These are phyloP conservation scores for Crassisporium funariophilum DNA, from an alignment of 768 basidiomycete species.

Conservation along the genomic window DNA sequence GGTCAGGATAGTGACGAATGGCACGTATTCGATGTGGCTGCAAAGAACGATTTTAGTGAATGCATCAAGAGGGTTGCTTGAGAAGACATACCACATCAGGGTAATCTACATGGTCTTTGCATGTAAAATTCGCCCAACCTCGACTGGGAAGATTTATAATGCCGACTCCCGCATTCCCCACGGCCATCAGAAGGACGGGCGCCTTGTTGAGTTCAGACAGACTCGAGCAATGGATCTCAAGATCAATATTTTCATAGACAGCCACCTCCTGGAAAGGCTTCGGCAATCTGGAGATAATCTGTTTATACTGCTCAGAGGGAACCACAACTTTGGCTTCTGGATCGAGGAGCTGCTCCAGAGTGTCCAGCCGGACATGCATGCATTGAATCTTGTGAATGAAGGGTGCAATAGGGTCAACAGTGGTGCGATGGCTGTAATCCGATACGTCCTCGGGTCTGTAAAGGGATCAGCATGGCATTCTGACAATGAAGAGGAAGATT, in stretches of 20 bases:
- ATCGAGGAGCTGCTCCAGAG: slow-evolving; percentile 23
- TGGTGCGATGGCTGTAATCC: slow-evolving; percentile 32
- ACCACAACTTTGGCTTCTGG: too few species aligned
- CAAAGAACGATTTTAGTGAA: slow-evolving; percentile 4
- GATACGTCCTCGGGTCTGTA: too few species aligned
- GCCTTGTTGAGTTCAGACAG: slow-evolving; percentile 22
- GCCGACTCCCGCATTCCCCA: slow-evolving; percentile 3
- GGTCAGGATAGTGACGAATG: slow-evolving; percentile 53
- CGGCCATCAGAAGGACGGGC: slow-evolving; percentile 21
- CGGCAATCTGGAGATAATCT: too few species aligned
- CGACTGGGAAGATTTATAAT: slow-evolving; percentile 6
- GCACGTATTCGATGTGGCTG: slow-evolving; percentile 53
- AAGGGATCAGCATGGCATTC: too few species aligned
- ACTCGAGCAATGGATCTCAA: slow-evolving; percentile 35
- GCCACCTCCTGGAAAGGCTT: slow-evolving; percentile 36
- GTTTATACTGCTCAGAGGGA: slow-evolving; percentile 9
- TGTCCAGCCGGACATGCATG: slow-evolving; percentile 25
- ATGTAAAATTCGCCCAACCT: slow-evolving; percentile 10
- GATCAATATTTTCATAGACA: slow-evolving; percentile 40
- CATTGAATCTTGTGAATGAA: slow-evolving; percentile 21
- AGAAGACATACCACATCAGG: slow-evolving; percentile 22
- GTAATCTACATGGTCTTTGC: slow-evolving; percentile 3
- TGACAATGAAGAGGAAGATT: too few species aligned
- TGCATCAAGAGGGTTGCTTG: not conserved
- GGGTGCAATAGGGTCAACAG: slow-evolving; percentile 15